A percentile compares a stretch with the other conserved stretches of the same genome.
Conservation (phyloP, 2,329 filamentous ascomycete species). For the Fusarium sp. region DNA sequence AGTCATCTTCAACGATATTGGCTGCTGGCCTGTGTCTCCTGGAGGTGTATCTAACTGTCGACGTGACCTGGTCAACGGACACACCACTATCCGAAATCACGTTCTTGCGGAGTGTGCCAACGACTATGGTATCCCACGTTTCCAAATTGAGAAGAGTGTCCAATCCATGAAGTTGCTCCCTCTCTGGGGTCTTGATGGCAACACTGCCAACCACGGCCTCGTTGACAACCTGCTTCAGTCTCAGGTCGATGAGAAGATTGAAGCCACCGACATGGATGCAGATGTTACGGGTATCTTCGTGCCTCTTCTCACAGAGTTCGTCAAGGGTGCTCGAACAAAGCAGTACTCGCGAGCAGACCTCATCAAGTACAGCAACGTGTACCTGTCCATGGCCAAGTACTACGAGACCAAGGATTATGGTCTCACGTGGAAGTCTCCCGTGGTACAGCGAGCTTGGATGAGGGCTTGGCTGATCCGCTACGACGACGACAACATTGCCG, state of each 20-base stretch:
- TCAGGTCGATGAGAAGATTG: constrained; percentile 32
- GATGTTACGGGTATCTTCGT: constrained; percentile 23
- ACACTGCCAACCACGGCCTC: constrained; percentile 32
- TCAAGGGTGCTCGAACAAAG: constrained; percentile 31
- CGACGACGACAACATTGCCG: constrained; percentile 25
- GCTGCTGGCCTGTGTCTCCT: constrained; percentile 33
- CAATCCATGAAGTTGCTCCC: constrained; percentile 33
- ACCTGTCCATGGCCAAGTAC: constrained; percentile 34
- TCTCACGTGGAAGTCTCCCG: constrained; percentile 26
- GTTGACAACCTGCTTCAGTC: constrained; percentile 32
- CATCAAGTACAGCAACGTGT: constrained; percentile 30
- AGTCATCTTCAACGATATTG: constrained; percentile 33
- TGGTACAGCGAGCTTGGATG: constrained; percentile 13
- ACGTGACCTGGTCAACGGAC: constrained; percentile 35
- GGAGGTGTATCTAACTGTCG: constrained; percentile 35
- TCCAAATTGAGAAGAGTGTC: constrained; percentile 36
- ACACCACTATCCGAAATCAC: constrained; percentile 34
- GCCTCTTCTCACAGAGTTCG: constrained; percentile 30
- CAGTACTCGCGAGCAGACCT: constrained; percentile 22
- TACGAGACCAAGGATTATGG: constrained; percentile 33
- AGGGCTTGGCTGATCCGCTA: constrained; percentile 27
- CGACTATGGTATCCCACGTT: constrained; percentile 32
- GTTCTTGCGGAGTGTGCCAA: constrained; percentile 34
- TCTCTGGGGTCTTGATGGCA: constrained; percentile 33
- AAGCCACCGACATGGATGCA: constrained; percentile 14